Conservation (phyloP, 768 basidiomycete species). For the Russula lepida region DNA sequence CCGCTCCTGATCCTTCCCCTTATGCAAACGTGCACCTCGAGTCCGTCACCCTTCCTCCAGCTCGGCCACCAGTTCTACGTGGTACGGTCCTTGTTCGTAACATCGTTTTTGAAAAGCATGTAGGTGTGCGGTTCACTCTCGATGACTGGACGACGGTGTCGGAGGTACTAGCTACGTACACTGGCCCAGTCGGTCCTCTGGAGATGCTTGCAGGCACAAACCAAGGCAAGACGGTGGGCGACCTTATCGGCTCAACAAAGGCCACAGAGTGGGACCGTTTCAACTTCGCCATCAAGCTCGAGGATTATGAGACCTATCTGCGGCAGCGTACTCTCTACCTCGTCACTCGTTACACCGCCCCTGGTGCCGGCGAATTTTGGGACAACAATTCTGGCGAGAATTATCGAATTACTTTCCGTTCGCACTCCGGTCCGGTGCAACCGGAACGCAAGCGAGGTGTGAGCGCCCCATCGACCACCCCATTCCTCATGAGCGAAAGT, state of each 20-base stretch:
- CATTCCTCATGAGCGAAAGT: conserved; percentile 10
- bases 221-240: conserved; percentile 29
- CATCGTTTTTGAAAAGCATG: conserved; percentile 76
- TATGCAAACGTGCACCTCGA: conserved; percentile 33
- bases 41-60: conserved; percentile 31
- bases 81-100: conserved; percentile 84
- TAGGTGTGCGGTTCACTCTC: conserved; percentile 81
- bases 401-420: conserved; percentile 63
- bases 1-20: conserved; percentile 26
- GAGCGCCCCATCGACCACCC: neutral
- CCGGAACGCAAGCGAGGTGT: conserved; percentile 11
- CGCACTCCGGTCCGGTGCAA: conserved; percentile 15
- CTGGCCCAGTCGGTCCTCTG: conserved; percentile 31
- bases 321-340: conserved; percentile 49
- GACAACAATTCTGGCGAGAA: conserved; percentile 80
- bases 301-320: conserved; percentile 53
- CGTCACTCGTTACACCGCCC: conserved; percentile 44
- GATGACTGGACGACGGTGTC: conserved; percentile 92
- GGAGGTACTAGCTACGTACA: conserved; percentile 57
- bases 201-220: conserved; percentile 23
- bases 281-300: conserved; percentile 55
- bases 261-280: conserved; percentile 29
- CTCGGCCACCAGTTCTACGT: conserved; percentile 38
- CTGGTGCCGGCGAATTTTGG: conserved; percentile 73
- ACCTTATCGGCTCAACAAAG: conserved; percentile 31